Base-by-base conservation (phyloP, 441 rosid species). In the Gossypium davidsonii region DNA sequence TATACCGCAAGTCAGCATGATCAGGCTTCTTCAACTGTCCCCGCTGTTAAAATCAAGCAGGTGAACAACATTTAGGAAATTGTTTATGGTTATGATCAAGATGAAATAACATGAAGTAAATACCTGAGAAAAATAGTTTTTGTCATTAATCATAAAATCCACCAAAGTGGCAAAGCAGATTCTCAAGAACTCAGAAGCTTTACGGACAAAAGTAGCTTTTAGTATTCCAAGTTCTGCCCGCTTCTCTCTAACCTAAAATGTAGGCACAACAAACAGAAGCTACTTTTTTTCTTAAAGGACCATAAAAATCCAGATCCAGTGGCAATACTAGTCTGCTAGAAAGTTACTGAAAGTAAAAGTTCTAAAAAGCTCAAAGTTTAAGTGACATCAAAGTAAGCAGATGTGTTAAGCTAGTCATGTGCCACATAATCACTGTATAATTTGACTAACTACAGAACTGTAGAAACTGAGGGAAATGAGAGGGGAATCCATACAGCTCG, bases 21-120 rank as follows among this genome's bases (percentile, higher is more conserved):
- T 96, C 99, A 77, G 98, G 99, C 85, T 97, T 92, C 88, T 96
- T 96, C 81, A 96, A 82, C 80, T 96, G 98, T 42, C 98, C 99
- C 74, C 96, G 84, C 98, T 96, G 91, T 82, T 84, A 72, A 73
- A 71, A 68, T 71, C 61, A 83, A 75, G 68, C 61, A 77, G 67
- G 71, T 15, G 28, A 60, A 70, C 31, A 63, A 69, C 42, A 66
- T 56, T 77, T 66, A 73, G 46, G 74, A 76, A 73, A 70, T 39
- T 10, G 73, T 31, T 59, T 21, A 70, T 31, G 64, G 34, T 76
- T 37, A 60, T 26, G 34, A 74, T 8, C 59, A 73, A 67, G 58
- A 64, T 39, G 56, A 75, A 75, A 57, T 23, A 66, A 52, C 53
- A 17, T 67, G 39, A 42, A 72, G 73, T 70, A 63, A 71, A 60